Base-by-base conservation (phyloP, 2,329 filamentous ascomycete species). In the Cyphellophora europaea region DNA sequence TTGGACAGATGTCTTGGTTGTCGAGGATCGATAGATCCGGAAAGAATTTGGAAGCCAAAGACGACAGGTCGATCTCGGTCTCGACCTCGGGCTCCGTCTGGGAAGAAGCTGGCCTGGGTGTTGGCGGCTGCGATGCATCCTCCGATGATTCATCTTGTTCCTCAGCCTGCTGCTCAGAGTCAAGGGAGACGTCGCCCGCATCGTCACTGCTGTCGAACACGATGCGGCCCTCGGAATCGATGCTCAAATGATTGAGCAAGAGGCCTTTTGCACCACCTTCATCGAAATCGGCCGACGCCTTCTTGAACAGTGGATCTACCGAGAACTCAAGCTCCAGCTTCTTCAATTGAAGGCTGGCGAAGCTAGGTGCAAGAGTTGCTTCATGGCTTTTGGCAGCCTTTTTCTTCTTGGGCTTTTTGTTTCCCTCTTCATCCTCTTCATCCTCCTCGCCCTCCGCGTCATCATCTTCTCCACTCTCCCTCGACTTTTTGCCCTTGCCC, bases 161-260 rank as follows among this genome's bases (percentile, higher is more conserved):
- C 12, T 63, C 61, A 2, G 63, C 57, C 13, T 66, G 63, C 46
- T 53, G 59, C 53, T 30, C 53, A 10, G 8, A 18, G 12, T 32
- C 12, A 8, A 19, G 58, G 5, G 59, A 62, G 11, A 67, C 66
- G 37, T 77, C 72, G 38, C 71, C 66, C 11, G 67, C 66, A 56
- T 96, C 91, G 56, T 98, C 89, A 53, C 88, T 96, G 64, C 89
- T 96, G 62, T 98, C 91, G 54, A 98, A 98, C 4, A 98, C 88
- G 43, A 98, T 98, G 21, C 89, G 77, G 27, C 91, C 91, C 45
- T 86, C 77, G 2, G 77, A 75, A 58, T 98, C 91, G 45, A 98
- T 95, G 53, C 89, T 85, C n/a, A 98, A 69, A 59, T 98, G 89
- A 53, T 98, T 98, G 19, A 98, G 71, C 13, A 98, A 69, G 27